phyloP scores from a whole-genome alignment of 2,329 filamentous ascomycete genomes.

The Alternaria ventricosa region DNA sequence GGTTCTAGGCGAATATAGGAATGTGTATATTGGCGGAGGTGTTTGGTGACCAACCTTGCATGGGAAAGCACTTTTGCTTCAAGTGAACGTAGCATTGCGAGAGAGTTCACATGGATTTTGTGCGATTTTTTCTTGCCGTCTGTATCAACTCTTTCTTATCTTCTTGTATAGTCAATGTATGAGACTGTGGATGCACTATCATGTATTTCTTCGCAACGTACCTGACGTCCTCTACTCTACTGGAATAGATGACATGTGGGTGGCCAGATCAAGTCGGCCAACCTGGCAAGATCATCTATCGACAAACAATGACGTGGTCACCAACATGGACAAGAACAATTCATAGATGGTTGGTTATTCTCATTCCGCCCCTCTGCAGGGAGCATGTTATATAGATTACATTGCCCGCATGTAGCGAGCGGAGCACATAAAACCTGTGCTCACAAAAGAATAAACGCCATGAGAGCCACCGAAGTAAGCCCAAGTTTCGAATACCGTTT shows the following conservation, averaged over 20 bases:
- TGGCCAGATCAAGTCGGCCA: neutral
- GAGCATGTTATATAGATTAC: constrained; percentile 1
- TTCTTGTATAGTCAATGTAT: constrained; percentile 1
- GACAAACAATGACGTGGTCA: neutral
- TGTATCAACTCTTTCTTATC: neutral
- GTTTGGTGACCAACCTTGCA: neutral
- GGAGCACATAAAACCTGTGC: neutral
- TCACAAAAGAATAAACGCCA: neutral
- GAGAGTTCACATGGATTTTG: neutral
- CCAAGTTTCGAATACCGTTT: neutral
- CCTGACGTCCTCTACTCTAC: neutral
- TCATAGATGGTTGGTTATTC: neutral
- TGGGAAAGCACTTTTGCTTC: neutral
- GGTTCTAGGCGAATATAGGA: neutral
- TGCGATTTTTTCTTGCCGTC: neutral
- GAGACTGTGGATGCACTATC: neutral
- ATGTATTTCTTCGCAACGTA: neutral
- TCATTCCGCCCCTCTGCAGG: neutral
- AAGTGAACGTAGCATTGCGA: neutral
- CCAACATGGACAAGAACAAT: neutral
- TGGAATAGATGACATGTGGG: neutral
- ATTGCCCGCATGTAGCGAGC: neutral
- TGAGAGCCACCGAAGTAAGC: neutral
- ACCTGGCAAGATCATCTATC: neutral
- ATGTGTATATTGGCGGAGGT: constrained; percentile 5